Evolutionary conservation across 345 rosid species (phyloP).

Genomic region (Sonneratia alba): DNA sequence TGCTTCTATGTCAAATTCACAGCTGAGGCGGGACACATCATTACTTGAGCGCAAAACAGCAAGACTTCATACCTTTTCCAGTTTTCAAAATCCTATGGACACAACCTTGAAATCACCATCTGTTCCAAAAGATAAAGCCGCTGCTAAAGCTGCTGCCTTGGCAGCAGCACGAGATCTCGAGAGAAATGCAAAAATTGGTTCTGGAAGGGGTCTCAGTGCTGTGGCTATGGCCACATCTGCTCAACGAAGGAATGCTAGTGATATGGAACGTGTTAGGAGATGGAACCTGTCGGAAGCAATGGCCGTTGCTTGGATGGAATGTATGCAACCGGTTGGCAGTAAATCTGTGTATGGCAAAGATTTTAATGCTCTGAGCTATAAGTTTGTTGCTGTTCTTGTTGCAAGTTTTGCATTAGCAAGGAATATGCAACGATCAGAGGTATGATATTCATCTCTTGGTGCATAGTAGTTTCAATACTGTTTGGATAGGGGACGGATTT

Average conservation of each 20-base stretch:
- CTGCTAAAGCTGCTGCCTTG: slow-evolving; percentile 97
- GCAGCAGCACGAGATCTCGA: slow-evolving; percentile 99
- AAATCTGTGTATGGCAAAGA: slow-evolving; percentile 95
- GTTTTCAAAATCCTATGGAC: slow-evolving; percentile 82
- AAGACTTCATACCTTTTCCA: slow-evolving; percentile 74
- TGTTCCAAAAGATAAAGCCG: slow-evolving; percentile 85
- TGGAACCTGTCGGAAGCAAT: slow-evolving; percentile 96
- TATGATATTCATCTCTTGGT: slow-evolving; percentile 18
- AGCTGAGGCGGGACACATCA: slow-evolving; percentile 75
- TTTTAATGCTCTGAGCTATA: slow-evolving; percentile 89
- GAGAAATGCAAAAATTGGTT: slow-evolving; percentile 93
- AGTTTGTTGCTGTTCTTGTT: slow-evolving; percentile 88
- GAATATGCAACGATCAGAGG: slow-evolving; percentile 97
- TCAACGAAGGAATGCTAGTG: slow-evolving; percentile 78
- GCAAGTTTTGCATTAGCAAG: slow-evolving; percentile 99
- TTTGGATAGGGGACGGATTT: background rate
- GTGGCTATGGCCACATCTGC: slow-evolving; percentile 99
- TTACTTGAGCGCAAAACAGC: slow-evolving; percentile 72
- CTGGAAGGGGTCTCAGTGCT: slow-evolving; percentile 99
- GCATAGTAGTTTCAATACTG: background rate
- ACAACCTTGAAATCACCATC: slow-evolving; percentile 44
- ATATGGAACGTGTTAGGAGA: slow-evolving; percentile 84
- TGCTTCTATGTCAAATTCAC: slow-evolving; percentile 49
- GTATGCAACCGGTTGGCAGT: slow-evolving; percentile 87
- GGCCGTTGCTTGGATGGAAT: slow-evolving; percentile 99